Evolutionary conservation across 2,329 filamentous ascomycete species (phyloP), one percentile per base, ranked within the genome.

Genomic region (Hymenoscyphus fraxineus): DNA sequence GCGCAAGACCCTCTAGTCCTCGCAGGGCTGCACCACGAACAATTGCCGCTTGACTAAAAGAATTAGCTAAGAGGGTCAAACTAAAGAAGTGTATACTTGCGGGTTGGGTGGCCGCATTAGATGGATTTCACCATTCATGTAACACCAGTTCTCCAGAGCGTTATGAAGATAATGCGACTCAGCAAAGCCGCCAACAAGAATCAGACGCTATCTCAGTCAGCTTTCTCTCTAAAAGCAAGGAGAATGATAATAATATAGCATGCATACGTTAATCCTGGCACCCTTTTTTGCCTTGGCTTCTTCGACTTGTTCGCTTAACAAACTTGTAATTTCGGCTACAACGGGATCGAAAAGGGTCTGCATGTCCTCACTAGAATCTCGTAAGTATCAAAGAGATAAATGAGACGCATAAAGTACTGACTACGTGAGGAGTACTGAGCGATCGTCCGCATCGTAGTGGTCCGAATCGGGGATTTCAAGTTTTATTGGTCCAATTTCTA

Each of bases 271-370:
- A 27, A 72, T 69, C 2, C 10, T 62, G 2, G 64, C 57, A 22
- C 61, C 59, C 31, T 62, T 59, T 2, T 61, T 57, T 15, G 35
- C 35, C 5, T 59, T 67, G 55, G 62, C 68, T 35, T 62, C 63
- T 4, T 65, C 41, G 3, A 70, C 66, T 66, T 71, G 71, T 19
- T 70, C 57, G 12, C 35, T 13, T 2, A 73, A 39, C 38, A 72
- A 63, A 27, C 16, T 65, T 32, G 35, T 67, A 13, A 72, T 68
- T 16, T 70, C 58, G 1, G 35, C 2, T 6, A 71, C 38, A 27
- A 72, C 71, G 2, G 71, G 71, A 60, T 71, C 70, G n/a, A 72
- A 72, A 31, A 73, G 63, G 3, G 2, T 56, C 22, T 69, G 56
- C 64, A 72, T 72, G 22, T 72, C 70, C 1, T 68, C 31, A 12